A percentile compares a stretch with the other conserved stretches of the same genome.
phyloP scores from a whole-genome alignment of 352 stramenopile species.

The Globisporangium echinulatum region DNA sequence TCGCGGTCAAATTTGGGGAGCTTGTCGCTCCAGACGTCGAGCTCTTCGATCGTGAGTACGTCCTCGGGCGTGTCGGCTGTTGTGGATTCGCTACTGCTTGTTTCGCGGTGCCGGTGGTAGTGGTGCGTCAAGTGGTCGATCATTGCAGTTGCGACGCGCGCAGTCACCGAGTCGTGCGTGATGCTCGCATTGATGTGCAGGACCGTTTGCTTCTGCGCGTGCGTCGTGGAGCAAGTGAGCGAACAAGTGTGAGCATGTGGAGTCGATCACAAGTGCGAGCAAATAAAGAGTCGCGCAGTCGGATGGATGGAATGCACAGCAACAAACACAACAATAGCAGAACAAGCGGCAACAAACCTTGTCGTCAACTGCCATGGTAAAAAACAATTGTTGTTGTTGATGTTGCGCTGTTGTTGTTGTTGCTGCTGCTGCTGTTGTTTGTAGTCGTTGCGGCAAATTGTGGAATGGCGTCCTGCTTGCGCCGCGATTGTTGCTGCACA shows the following conservation, averaged over 20 bases:
- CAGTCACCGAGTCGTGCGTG: conserved; percentile 63
- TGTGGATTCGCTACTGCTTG: conserved; percentile 1
- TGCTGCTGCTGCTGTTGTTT: no score
- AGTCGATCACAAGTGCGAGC: not conserved
- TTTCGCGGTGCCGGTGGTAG: conserved; percentile 52
- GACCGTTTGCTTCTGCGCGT: conserved; percentile 54
- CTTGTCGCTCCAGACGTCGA: conserved; percentile 55
- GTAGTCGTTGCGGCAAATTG: no score
- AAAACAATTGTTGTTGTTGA: no score
- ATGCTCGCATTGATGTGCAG: conserved; percentile 77
- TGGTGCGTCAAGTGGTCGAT: conserved; percentile 66
- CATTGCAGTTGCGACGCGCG: conserved; percentile 59
- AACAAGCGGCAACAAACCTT: not conserved
- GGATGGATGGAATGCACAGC: no score
- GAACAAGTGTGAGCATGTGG: not conserved
- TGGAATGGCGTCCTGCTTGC: no score
- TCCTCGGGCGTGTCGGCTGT: conserved; percentile 24
- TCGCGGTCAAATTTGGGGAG: conserved; percentile 68
- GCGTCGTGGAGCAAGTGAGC: not conserved
- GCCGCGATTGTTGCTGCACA: no score
- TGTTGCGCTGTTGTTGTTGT: no score
- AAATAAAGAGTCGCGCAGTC: not conserved
- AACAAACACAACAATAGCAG: not conserved
- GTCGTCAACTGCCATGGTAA: not conserved
- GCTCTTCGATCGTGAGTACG: conserved; percentile 60